Evolutionary conservation across 2,329 filamentous ascomycete genomes (phyloP).

Genomic region (Trichoderma atroviride): DNA sequence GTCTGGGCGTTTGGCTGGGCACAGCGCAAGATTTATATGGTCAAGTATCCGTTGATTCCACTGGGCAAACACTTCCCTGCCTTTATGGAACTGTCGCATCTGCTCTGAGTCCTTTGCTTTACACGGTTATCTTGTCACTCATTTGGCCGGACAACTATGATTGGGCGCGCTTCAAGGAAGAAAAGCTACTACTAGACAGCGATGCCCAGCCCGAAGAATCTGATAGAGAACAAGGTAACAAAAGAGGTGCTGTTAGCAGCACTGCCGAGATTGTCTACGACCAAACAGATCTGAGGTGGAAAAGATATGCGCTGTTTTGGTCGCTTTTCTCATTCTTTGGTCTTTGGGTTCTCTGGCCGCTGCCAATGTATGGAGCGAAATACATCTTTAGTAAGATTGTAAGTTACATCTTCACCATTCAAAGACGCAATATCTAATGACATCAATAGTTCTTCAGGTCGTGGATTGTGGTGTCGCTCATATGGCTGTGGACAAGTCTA

Average conservation of each 20-base stretch:
- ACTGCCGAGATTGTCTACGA: neutral
- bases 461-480: conserved; percentile 13
- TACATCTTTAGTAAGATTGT: conserved; percentile 18
- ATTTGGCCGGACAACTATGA: conserved; percentile 19
- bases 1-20: conserved; percentile 1
- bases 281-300: conserved; percentile 7
- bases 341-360: conserved; percentile 17
- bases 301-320: conserved; percentile 10
- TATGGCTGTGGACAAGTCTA: conserved; percentile 17
- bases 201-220: neutral
- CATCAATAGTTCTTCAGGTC: conserved; percentile 7
- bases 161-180: conserved; percentile 6
- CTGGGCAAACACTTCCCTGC: conserved; percentile 11
- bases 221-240: neutral
- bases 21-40: conserved; percentile 7
- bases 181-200: conserved; percentile 3
- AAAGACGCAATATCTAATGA: neutral
- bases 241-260: neutral
- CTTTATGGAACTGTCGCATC: conserved; percentile 17
- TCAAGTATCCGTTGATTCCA: conserved; percentile 6
- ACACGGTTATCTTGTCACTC: conserved; percentile 14
- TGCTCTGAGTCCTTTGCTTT: conserved; percentile 15
- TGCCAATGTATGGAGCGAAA: conserved; percentile 18
- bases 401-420: neutral
- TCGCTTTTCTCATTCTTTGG: conserved; percentile 17